Evolutionary conservation across 1,284 basidiomycete genomes (phyloP).

Genomic region (Cutaneotrichosporon mucoides): DNA sequence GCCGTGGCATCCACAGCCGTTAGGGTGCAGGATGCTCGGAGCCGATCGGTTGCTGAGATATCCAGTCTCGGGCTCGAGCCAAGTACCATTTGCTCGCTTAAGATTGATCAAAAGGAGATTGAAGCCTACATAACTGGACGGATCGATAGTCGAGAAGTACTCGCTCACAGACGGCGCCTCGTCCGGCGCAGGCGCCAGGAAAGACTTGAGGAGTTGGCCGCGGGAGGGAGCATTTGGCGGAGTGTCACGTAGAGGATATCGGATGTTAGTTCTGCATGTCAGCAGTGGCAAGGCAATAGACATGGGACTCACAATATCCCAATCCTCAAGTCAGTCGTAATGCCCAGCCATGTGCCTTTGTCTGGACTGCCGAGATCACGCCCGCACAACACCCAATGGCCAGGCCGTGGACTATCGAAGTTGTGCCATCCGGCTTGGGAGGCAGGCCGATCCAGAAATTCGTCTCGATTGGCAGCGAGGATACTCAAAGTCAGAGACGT

Average conservation of each 20-base stretch:
- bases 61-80: slow-evolving; percentile 19
- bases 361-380: slow-evolving; percentile 29
- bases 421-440: slow-evolving; percentile 42
- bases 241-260: slow-evolving; percentile 21
- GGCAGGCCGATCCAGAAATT: slow-evolving; percentile 41
- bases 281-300: background rate
- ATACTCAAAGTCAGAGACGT: slow-evolving; percentile 23
- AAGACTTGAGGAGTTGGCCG: slow-evolving; percentile 34
- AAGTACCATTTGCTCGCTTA: slow-evolving; percentile 6
- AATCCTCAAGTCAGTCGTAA: slow-evolving; percentile 37
- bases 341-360: slow-evolving; percentile 44
- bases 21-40: slow-evolving; percentile 15
- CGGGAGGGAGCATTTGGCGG: slow-evolving; percentile 30
- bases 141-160: slow-evolving; percentile 23
- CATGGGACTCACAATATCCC: slow-evolving; percentile 36
- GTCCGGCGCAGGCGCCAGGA: slow-evolving; percentile 24
- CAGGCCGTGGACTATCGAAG: slow-evolving; percentile 21
- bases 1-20: slow-evolving; percentile 16
- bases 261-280: slow-evolving; percentile 41
- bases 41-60: slow-evolving; percentile 39
- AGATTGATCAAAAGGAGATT: slow-evolving; percentile 46
- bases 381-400: slow-evolving; percentile 30
- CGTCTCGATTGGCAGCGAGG: slow-evolving; percentile 46
- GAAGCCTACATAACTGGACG: slow-evolving; percentile 41
- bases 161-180: slow-evolving; percentile 11